phyloP scores from a whole-genome alignment of 495 filamentous ascomycete genomes.

The Rusavskia elegans region DNA sequence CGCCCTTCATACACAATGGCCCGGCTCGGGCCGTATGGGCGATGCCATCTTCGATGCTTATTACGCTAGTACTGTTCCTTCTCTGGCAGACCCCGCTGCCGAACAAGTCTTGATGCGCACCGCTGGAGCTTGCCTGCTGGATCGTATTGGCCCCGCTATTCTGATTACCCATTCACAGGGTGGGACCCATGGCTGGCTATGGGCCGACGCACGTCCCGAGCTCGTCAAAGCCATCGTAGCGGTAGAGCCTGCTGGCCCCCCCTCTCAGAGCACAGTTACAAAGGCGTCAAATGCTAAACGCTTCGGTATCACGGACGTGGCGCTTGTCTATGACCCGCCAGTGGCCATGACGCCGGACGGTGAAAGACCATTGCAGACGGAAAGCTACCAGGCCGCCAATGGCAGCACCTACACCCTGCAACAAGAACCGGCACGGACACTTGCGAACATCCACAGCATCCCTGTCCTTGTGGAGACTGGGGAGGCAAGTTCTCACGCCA shows the following conservation, averaged over 20 bases:
- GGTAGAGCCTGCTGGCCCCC: constrained; percentile 17
- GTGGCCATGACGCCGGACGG: not conserved
- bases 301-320: constrained; percentile 16
- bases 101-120: constrained; percentile 11
- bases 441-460: constrained; percentile 16
- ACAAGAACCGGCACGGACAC: constrained; percentile 11
- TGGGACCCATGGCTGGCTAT: constrained; percentile 17
- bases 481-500: constrained; percentile 16
- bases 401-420: constrained; percentile 11
- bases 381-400: not conserved
- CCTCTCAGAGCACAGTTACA: constrained; percentile 8
- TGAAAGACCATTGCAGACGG: constrained; percentile 1
- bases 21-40: constrained; percentile 29
- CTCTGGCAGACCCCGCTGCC: constrained; percentile 6
- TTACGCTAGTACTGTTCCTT: constrained; percentile 19
- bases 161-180: constrained; percentile 19
- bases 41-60: constrained; percentile 34
- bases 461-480: constrained; percentile 15
- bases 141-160: constrained; percentile 15
- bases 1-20: constrained; percentile 37
- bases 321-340: constrained; percentile 13
- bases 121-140: constrained; percentile 16
- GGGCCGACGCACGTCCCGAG: constrained; percentile 15
- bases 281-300: not conserved
- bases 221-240: constrained; percentile 15